Conservation (phyloP, 2,329 filamentous ascomycete species). For the Calonectria crousiana region DNA sequence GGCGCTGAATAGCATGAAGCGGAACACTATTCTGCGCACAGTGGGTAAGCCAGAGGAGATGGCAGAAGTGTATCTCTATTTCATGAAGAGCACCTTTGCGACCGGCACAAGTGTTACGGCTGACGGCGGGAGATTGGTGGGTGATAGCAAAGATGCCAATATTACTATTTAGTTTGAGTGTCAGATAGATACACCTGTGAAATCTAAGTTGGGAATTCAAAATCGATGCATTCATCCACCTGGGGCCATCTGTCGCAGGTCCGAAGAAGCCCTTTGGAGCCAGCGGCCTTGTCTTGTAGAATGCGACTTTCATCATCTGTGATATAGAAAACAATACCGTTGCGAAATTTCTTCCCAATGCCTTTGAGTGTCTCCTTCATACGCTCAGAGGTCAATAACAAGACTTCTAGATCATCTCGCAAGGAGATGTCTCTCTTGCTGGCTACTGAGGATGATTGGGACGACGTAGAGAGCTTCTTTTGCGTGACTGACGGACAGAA, state of each 20-base stretch:
- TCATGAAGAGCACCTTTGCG: conserved; percentile 56
- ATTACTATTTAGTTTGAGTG: background rate
- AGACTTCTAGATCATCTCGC: conserved; percentile 36
- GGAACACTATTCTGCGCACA: conserved; percentile 35
- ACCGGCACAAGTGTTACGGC: conserved; percentile 49
- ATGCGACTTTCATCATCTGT: conserved; percentile 23
- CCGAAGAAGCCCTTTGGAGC: conserved; percentile 30
- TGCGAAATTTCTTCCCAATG: conserved; percentile 37
- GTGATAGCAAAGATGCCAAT: conserved; percentile 30
- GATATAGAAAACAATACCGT: conserved; percentile 36
- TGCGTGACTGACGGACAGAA: conserved; percentile 18
- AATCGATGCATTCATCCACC: background rate
- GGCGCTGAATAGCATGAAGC: conserved; percentile 28
- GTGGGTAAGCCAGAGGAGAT: conserved; percentile 53
- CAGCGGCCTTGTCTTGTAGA: conserved; percentile 27
- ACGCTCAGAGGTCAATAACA: conserved; percentile 30
- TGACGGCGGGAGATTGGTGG: conserved; percentile 41
- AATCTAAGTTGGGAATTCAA: background rate
- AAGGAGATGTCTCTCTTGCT: conserved; percentile 27
- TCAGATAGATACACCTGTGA: background rate
- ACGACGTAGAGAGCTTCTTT: background rate
- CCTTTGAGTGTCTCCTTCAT: conserved; percentile 28
- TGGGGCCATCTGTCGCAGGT: conserved; percentile 36
- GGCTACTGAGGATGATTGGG: background rate
- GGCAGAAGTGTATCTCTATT: conserved; percentile 57